Conservation (phyloP, 768 basidiomycete genomes). For the Mycena latifolia region DNA sequence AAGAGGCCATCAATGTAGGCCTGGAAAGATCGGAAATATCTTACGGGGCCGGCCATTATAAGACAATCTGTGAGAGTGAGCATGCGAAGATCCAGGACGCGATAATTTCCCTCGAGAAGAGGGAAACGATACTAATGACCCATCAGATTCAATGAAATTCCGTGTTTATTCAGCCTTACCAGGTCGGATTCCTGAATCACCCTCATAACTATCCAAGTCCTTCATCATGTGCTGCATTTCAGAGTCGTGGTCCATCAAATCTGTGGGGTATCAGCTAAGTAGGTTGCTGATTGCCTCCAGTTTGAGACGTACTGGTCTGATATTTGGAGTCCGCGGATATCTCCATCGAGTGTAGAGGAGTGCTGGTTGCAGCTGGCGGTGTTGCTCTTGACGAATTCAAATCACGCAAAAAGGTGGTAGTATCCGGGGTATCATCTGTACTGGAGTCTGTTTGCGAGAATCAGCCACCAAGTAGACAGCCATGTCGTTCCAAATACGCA, state of each 20-base stretch:
- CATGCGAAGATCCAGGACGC: slow-evolving; percentile 19
- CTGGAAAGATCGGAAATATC: not conserved
- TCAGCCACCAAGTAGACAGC: not conserved
- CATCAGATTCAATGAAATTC: not conserved
- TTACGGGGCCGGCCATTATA: slow-evolving; percentile 27
- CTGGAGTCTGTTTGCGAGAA: slow-evolving; percentile 31
- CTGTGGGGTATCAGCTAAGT: slow-evolving; percentile 48
- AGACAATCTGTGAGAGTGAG: slow-evolving; percentile 23
- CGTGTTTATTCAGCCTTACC: slow-evolving; percentile 27
- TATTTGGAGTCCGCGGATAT: slow-evolving; percentile 63
- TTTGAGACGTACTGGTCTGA: slow-evolving; percentile 65
- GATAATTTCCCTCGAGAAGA: slow-evolving; percentile 23
- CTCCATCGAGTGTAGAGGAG: slow-evolving; percentile 67
- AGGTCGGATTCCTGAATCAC: slow-evolving; percentile 42
- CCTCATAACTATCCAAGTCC: slow-evolving; percentile 66
- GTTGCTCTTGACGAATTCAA: slow-evolving; percentile 53
- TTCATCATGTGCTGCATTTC: slow-evolving; percentile 78
- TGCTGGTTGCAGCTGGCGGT: slow-evolving; percentile 66
- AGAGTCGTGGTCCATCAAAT: slow-evolving; percentile 77
- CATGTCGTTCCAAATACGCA: slow-evolving; percentile 39
- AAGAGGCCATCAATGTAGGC: not conserved
- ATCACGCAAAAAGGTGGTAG: slow-evolving; percentile 52
- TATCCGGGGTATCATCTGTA: slow-evolving; percentile 51
- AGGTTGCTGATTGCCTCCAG: slow-evolving; percentile 4
- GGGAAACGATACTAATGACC: slow-evolving; percentile 38